phyloP scores from a whole-genome alignment of 1,139 yeast species.

The Yueomyces sp. region DNA sequence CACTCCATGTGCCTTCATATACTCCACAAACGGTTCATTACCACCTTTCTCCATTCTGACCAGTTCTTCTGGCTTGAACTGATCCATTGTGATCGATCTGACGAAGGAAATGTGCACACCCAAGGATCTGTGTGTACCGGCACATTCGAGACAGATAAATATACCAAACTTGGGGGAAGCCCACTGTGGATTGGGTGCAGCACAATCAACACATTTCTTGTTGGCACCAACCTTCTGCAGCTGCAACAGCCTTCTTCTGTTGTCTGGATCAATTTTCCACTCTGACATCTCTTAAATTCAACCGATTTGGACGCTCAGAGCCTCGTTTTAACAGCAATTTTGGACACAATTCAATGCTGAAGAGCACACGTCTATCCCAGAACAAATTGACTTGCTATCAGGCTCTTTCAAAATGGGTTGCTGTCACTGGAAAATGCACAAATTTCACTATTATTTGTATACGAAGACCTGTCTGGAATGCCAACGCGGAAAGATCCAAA shows the following conservation, averaged over 20 bases:
- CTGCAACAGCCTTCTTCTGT: slow-evolving; percentile 66
- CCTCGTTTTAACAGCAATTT: not conserved
- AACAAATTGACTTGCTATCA: no score
- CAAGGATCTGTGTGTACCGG: slow-evolving; percentile 88
- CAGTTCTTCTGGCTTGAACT: slow-evolving; percentile 85
- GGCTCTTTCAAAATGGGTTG: no score
- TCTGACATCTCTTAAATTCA: slow-evolving; percentile 25
- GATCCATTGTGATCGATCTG: slow-evolving; percentile 93
- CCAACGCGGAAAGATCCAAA: no score
- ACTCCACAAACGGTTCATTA: slow-evolving; percentile 59
- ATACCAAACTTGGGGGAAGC: slow-evolving; percentile 97
- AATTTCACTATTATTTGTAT: no score
- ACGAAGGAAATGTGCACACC: slow-evolving; percentile 97
- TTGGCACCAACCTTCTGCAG: slow-evolving; percentile 74
- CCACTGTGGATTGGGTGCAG: slow-evolving; percentile 97
- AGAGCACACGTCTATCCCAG: no score
- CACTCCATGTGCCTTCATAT: slow-evolving; percentile 63
- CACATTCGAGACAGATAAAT: slow-evolving; percentile 93
- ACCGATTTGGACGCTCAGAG: not conserved
- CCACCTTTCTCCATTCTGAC: slow-evolving; percentile 93
- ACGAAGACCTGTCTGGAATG: no score
- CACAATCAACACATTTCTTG: slow-evolving; percentile 88
- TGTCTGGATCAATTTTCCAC: slow-evolving; percentile 85
- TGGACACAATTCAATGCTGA: no score
- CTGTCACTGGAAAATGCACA: no score